Conservation (phyloP, 2,329 filamentous ascomycete species). For the Fusarium sambucinum region DNA sequence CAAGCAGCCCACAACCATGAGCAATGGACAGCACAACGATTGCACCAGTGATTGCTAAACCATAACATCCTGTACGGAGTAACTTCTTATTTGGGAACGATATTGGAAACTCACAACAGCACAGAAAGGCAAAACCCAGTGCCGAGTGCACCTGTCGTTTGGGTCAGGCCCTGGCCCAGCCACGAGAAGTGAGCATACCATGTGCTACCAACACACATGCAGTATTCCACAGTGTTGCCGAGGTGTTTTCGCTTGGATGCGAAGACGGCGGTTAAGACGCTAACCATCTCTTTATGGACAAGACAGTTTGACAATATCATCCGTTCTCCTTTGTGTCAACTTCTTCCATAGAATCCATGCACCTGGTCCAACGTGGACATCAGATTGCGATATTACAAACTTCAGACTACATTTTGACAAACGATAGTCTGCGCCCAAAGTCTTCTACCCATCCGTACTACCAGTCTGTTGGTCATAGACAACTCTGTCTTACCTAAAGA, state of each 20-base stretch:
- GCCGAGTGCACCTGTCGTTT: slow-evolving; percentile 5
- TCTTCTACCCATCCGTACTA: slow-evolving; percentile 19
- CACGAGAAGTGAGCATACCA: slow-evolving; percentile 35
- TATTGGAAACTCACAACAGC: not conserved
- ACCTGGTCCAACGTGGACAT: not conserved
- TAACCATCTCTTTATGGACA: not conserved
- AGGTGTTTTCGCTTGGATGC: slow-evolving; percentile 31
- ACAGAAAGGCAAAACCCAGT: not conserved
- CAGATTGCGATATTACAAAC: not conserved
- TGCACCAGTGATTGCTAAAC: not conserved
- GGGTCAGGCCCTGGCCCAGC: slow-evolving; percentile 18
- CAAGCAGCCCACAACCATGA: not conserved
- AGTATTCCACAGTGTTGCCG: slow-evolving; percentile 38
- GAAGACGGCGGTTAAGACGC: not conserved
- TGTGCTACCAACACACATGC: slow-evolving; percentile 41
- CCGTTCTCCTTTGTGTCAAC: not conserved
- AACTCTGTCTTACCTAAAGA: slow-evolving; percentile 33
- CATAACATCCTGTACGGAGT: not conserved
- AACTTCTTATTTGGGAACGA: not conserved
- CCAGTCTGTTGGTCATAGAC: slow-evolving; percentile 32
- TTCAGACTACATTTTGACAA: not conserved
- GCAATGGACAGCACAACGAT: not conserved
- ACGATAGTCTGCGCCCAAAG: slow-evolving; percentile 2
- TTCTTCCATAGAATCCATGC: not conserved
- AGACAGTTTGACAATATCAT: not conserved